These are phyloP conservation scores for Filosporella fistucella DNA, from an alignment of 495 filamentous ascomycete species.

Conservation along the genomic window DNA sequence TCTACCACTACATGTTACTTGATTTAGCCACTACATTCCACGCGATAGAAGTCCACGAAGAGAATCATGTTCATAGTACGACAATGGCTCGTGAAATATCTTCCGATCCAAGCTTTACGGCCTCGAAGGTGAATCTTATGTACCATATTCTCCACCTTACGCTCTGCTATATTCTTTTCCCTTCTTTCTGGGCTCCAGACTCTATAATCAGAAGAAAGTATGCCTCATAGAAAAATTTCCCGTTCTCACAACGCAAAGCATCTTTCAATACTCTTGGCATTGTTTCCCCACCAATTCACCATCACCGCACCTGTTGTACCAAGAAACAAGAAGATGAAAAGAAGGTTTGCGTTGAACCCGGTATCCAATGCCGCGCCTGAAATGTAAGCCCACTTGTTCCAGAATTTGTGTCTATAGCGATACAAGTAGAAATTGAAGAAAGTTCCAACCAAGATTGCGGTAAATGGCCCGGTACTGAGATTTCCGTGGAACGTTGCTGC, in stretches of 20 bases:
- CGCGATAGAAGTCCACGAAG: too few species aligned
- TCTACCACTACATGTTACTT: too few species aligned
- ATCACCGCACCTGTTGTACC: not conserved
- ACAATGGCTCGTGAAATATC: too few species aligned
- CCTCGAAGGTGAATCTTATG: too few species aligned
- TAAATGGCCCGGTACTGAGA: not conserved
- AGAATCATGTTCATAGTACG: too few species aligned
- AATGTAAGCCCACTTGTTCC: not conserved
- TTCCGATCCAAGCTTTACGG: too few species aligned
- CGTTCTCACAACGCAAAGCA: conserved; percentile 1
- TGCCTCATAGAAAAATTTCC: too few species aligned
- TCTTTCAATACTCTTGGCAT: not conserved
- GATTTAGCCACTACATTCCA: too few species aligned
- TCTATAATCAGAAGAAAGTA: too few species aligned
- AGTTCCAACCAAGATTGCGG: not conserved
- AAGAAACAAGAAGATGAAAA: not conserved
- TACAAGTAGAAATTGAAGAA: not conserved
- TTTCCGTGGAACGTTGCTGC: not conserved
- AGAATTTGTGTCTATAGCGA: not conserved
- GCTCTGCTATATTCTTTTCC: too few species aligned
- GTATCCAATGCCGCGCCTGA: not conserved
- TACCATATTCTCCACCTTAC: too few species aligned
- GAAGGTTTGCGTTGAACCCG: not conserved
- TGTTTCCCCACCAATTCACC: conserved; percentile 1
- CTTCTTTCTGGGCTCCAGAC: too few species aligned